Evolutionary conservation across 202 grass and related monocot genomes (phyloP).

Genomic region (Eragrostis tef): DNA sequence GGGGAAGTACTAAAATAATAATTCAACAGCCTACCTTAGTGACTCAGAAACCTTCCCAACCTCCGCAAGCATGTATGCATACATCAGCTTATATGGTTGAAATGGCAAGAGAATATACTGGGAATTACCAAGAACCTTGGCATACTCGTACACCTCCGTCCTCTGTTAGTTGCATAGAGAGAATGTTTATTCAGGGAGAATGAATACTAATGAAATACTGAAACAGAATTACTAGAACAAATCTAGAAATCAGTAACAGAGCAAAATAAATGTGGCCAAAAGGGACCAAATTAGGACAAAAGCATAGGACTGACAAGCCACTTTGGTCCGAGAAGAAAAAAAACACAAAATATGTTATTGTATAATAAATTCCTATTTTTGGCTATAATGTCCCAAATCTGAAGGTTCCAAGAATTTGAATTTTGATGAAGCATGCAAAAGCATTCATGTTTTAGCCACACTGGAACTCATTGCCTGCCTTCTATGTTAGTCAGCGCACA

Average conservation of each 20-base stretch:
- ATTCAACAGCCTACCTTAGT: slow-evolving; percentile 59
- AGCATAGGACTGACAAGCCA: neutral
- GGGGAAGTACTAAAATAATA: slow-evolving; percentile 35
- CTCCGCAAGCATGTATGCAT: slow-evolving; percentile 94
- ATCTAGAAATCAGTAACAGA: neutral
- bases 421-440: neutral
- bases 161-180: slow-evolving; percentile 53
- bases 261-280: slow-evolving; percentile 7
- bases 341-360: slow-evolving; percentile 10
- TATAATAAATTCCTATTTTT: slow-evolving; percentile 21
- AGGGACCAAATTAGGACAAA: neutral
- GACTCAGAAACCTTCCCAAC: slow-evolving; percentile 88
- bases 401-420: slow-evolving; percentile 20
- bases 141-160: slow-evolving; percentile 90
- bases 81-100: slow-evolving; percentile 94
- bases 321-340: neutral
- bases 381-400: slow-evolving; percentile 17
- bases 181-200: slow-evolving; percentile 32
- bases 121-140: slow-evolving; percentile 87
- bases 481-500: neutral
- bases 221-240: neutral
- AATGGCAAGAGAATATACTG: slow-evolving; percentile 83
- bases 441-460: neutral
- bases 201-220: neutral
- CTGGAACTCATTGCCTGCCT: neutral